Conservation (phyloP, 1,284 basidiomycete species). For the Tranzscheliella williamsii region DNA sequence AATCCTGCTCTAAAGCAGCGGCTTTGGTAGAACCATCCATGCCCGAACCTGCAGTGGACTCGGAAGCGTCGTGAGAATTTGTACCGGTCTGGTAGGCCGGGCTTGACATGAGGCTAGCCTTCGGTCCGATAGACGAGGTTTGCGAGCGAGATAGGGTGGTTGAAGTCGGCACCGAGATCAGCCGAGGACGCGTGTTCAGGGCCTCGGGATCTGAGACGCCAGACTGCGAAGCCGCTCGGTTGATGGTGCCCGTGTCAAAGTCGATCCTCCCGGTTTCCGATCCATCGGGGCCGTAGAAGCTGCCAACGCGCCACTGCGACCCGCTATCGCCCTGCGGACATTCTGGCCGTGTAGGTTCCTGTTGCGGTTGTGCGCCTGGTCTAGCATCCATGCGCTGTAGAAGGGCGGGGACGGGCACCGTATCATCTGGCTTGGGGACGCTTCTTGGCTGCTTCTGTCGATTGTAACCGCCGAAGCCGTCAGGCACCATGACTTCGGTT, state of each 20-base stretch:
- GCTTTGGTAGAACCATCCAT: slow-evolving; percentile 20
- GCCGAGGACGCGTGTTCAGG: too few species aligned
- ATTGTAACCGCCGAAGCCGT: slow-evolving; percentile 47
- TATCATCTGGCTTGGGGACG: background rate
- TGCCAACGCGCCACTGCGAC: slow-evolving; percentile 33
- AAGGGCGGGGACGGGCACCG: slow-evolving; percentile 4
- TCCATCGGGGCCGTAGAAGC: slow-evolving; percentile 47
- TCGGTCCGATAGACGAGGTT: slow-evolving; percentile 14
- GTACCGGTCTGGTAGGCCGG: slow-evolving; percentile 1
- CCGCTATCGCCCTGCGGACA: too few species aligned
- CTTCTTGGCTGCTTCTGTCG: slow-evolving; percentile 16
- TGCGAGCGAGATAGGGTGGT: slow-evolving; percentile 16
- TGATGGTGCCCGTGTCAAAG: slow-evolving; percentile 15
- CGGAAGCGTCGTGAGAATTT: background rate
- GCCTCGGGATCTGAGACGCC: background rate
- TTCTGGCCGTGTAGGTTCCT: too few species aligned
- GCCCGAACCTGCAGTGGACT: background rate
- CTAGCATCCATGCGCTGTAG: slow-evolving; percentile 16
- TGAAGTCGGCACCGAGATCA: slow-evolving; percentile 2
- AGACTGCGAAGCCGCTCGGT: slow-evolving; percentile 6
- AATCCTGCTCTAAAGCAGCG: slow-evolving; percentile 21
- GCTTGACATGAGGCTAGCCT: slow-evolving; percentile 29
- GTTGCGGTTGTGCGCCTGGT: background rate
- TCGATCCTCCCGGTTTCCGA: slow-evolving; percentile 36
- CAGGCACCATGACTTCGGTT: slow-evolving; percentile 38